These are phyloP conservation scores for Candolleomyces aberdarensis DNA, from an alignment of 768 basidiomycete species.

Conservation along the genomic window DNA sequence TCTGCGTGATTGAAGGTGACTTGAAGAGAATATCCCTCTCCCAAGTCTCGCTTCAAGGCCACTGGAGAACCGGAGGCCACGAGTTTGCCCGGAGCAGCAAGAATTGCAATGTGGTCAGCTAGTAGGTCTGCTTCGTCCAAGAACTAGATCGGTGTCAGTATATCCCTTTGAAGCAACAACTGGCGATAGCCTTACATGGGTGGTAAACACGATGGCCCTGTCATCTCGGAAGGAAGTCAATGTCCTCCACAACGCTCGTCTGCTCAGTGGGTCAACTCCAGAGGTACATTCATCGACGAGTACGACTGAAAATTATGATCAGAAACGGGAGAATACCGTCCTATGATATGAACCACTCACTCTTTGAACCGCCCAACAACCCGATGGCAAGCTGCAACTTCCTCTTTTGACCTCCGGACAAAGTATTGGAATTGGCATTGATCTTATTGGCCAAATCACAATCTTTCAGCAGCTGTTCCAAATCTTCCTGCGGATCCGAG, in stretches of 20 bases:
- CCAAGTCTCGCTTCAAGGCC: slow-evolving; percentile 64
- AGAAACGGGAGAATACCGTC: background rate
- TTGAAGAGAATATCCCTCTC: slow-evolving; percentile 67
- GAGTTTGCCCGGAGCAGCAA: slow-evolving; percentile 72
- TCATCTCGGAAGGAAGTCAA: slow-evolving; percentile 64
- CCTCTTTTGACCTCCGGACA: slow-evolving; percentile 80
- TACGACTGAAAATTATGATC: slow-evolving; percentile 35
- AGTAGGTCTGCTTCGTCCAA: slow-evolving; percentile 78
- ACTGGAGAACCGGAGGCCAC: slow-evolving; percentile 76
- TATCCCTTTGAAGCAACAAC: background rate
- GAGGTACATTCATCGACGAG: slow-evolving; percentile 74
- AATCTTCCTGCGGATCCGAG: slow-evolving; percentile 48
- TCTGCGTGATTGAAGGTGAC: slow-evolving; percentile 39
- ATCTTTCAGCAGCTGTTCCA: slow-evolving; percentile 61
- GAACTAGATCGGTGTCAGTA: slow-evolving; percentile 38
- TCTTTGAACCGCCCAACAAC: slow-evolving; percentile 70
- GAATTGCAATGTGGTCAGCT: slow-evolving; percentile 71
- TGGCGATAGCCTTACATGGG: slow-evolving; percentile 51
- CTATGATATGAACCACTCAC: slow-evolving; percentile 31
- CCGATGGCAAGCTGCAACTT: slow-evolving; percentile 84
- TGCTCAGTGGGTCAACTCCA: slow-evolving; percentile 78
- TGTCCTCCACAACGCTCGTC: slow-evolving; percentile 75
- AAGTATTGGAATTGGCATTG: slow-evolving; percentile 57
- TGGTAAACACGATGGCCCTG: slow-evolving; percentile 72
- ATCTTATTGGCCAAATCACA: slow-evolving; percentile 75